These are phyloP conservation scores for Rhynchospora pubera DNA, from an alignment of 176 grass and related monocot genomes.

Conservation along the genomic window DNA sequence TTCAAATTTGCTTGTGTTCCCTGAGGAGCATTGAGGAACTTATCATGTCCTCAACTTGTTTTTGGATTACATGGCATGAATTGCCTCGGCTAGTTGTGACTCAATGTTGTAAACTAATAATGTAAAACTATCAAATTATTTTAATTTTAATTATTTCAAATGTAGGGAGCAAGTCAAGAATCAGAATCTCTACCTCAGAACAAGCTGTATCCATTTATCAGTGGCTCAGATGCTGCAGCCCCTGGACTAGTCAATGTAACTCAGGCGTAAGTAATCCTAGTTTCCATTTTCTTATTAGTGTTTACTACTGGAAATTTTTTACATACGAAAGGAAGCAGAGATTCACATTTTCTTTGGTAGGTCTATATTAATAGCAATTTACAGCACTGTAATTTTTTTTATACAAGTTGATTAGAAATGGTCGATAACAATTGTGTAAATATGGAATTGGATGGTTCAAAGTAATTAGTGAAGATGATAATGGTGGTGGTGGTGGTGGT, in stretches of 20 bases:
- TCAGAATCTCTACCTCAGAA: slow-evolving; percentile 1
- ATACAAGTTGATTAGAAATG: too few relatives aligned
- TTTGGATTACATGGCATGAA: background rate
- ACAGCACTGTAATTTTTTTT: too few relatives aligned
- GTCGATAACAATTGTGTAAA: too few relatives aligned
- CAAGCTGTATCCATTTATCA: slow-evolving; percentile 21
- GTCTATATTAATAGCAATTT: too few relatives aligned
- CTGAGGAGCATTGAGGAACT: background rate
- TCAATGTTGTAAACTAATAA: background rate
- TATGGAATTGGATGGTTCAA: too few relatives aligned
- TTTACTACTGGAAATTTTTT: background rate
- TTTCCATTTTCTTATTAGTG: background rate
- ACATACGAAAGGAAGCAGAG: too few relatives aligned
- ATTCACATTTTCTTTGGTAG: too few relatives aligned
- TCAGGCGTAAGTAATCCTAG: background rate
- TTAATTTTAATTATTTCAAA: background rate
- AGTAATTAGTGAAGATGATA: too few relatives aligned
- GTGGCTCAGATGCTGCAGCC: background rate
- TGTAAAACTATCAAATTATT: background rate
- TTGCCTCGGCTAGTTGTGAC: background rate
- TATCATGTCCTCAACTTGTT: background rate
- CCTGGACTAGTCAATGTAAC: background rate
- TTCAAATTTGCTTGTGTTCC: background rate
- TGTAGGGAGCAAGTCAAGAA: slow-evolving; percentile 17
- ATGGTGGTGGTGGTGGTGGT: too few relatives aligned